These are phyloP conservation scores for Vitis labrusca DNA, from an alignment of 164 flowering plant species.

Conservation along the genomic window DNA sequence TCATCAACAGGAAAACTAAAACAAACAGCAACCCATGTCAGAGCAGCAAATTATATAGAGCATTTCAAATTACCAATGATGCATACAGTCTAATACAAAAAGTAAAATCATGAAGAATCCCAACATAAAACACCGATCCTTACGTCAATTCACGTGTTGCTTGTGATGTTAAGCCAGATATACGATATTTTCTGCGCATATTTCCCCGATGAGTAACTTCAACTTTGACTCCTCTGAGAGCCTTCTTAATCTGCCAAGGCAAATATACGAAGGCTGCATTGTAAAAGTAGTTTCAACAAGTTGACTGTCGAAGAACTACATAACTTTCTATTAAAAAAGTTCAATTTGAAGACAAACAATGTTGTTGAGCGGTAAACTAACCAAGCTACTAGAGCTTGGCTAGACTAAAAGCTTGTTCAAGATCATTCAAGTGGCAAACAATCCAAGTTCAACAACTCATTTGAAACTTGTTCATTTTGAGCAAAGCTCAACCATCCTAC, in stretches of 20 bases:
- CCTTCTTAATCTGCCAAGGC: slow-evolving; percentile 65
- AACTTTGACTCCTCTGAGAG: slow-evolving; percentile 77
- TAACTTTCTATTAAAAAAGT: no score
- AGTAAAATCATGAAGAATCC: background rate
- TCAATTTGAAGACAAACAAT: no score
- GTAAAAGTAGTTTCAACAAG: no score
- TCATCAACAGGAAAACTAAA: slow-evolving; percentile 83
- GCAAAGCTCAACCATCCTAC: no score
- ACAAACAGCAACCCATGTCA: background rate
- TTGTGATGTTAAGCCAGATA: slow-evolving; percentile 76
- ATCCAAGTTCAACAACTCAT: no score
- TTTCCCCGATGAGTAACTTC: slow-evolving; percentile 83
- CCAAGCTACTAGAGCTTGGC: no score
- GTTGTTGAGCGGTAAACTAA: no score
- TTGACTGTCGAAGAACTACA: no score
- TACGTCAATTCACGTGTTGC: slow-evolving; percentile 83
- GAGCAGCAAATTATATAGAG: background rate
- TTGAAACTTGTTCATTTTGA: no score
- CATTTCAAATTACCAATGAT: no score
- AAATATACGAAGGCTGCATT: background rate
- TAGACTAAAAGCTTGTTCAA: no score
- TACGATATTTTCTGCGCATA: slow-evolving; percentile 80
- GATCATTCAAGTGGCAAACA: no score
- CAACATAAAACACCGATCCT: slow-evolving; percentile 11
- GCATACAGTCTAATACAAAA: background rate